Conservation (phyloP, 176 grass and related monocot genomes). For the Avena insularis region DNA sequence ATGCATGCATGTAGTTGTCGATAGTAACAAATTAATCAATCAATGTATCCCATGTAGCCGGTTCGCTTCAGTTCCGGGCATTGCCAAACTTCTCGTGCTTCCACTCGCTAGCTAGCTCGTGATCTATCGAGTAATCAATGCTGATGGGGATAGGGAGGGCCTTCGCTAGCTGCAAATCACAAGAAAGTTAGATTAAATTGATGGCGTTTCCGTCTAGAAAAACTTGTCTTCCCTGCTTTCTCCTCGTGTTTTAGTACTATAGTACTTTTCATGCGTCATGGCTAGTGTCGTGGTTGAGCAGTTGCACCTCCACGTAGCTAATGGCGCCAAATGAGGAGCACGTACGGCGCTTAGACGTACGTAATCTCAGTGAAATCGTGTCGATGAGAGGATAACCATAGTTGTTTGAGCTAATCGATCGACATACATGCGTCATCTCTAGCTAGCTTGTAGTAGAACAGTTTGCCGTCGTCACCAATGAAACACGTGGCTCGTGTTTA, state of each 20-base stretch:
- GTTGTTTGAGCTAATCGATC: not conserved
- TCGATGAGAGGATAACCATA: not conserved
- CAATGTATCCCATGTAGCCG: no score
- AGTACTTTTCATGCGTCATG: not conserved
- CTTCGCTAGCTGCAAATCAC: constrained; percentile 8
- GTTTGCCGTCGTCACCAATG: no score
- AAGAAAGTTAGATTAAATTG: not conserved
- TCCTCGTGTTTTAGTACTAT: not conserved
- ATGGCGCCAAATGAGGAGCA: not conserved
- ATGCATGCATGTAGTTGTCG: no score
- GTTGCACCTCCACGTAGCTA: not conserved
- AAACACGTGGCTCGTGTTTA: no score
- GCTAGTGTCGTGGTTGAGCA: not conserved
- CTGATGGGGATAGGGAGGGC: not conserved
- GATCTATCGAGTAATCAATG: not conserved
- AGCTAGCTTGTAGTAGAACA: no score
- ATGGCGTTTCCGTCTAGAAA: not conserved
- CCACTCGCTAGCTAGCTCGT: not conserved
- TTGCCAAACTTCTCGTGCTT: not conserved
- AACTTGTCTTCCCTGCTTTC: not conserved
- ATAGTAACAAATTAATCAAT: no score
- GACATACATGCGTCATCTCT: no score
- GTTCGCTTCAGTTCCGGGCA: not conserved
- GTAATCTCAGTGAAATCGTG: not conserved
- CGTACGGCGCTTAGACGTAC: not conserved